Conservation (phyloP, 208 protist species). For the Leishmania martiniquensis region DNA sequence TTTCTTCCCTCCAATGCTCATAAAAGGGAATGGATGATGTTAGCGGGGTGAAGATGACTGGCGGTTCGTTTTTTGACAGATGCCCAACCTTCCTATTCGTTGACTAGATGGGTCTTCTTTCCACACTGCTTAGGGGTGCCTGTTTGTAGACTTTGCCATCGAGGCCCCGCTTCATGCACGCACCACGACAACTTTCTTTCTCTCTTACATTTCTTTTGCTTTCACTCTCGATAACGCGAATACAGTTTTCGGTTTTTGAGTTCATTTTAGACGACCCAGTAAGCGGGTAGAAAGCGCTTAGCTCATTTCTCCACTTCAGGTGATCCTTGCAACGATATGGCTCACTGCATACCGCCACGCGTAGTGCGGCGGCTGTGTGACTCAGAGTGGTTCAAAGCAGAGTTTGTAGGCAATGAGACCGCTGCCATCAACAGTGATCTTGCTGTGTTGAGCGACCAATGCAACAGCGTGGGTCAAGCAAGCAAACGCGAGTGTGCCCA, state of each 20-base stretch:
- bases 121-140: not conserved
- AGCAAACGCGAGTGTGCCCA: slow-evolving; percentile 30
- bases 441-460: slow-evolving; percentile 12
- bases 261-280: not conserved
- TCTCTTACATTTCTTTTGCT: slow-evolving; percentile 10
- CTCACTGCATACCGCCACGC: not conserved
- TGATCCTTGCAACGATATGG: not conserved
- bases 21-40: slow-evolving; percentile 5
- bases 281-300: not conserved
- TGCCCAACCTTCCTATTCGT: not conserved
- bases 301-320: not conserved
- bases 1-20: not conserved
- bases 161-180: not conserved
- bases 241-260: slow-evolving; percentile 3
- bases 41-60: slow-evolving; percentile 8
- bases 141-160: not conserved
- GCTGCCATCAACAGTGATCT: not conserved
- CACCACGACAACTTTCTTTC: slow-evolving; percentile 3
- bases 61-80: not conserved
- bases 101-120: slow-evolving; percentile 5
- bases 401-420: slow-evolving; percentile 1
- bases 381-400: slow-evolving; percentile 18
- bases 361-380: slow-evolving; percentile 24
- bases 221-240: not conserved
- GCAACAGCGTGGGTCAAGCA: slow-evolving; percentile 16